These are phyloP conservation scores for Annulohypoxylon maeteangense DNA, from an alignment of 495 filamentous ascomycete genomes.

Conservation along the genomic window DNA sequence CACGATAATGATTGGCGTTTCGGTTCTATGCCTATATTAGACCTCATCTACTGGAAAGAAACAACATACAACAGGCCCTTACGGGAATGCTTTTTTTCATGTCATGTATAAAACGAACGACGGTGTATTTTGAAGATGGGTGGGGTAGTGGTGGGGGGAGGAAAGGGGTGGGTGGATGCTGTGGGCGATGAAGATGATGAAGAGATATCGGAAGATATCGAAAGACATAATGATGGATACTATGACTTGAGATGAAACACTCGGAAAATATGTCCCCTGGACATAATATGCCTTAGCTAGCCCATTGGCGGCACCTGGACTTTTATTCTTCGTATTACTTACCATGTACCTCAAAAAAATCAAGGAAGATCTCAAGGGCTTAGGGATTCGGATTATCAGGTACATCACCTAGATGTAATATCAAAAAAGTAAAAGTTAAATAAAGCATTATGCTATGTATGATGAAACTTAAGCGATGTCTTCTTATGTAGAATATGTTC, in stretches of 20 bases:
- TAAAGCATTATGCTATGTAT: background rate
- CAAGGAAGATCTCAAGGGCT: background rate
- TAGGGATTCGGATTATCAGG: slow-evolving; percentile 1
- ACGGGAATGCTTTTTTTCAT: slow-evolving; percentile 21
- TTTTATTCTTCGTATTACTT: slow-evolving; percentile 20
- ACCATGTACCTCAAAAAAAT: background rate
- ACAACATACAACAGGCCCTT: slow-evolving; percentile 22
- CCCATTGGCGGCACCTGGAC: slow-evolving; percentile 12
- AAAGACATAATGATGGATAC: slow-evolving; percentile 21
- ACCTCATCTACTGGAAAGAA: background rate
- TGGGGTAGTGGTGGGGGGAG: background rate
- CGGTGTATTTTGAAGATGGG: background rate
- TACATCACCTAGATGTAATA: slow-evolving; percentile 8
- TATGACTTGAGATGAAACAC: slow-evolving; percentile 27
- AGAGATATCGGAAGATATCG: slow-evolving; percentile 5
- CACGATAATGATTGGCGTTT: slow-evolving; percentile 32
- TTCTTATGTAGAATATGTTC: background rate
- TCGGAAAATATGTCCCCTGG: background rate
- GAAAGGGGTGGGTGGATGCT: background rate
- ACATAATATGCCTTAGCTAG: background rate
- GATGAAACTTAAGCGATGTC: background rate
- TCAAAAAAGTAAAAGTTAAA: slow-evolving; percentile 18
- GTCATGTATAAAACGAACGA: slow-evolving; percentile 1
- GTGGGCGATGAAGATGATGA: slow-evolving; percentile 17
- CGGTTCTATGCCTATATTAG: slow-evolving; percentile 20